Evolutionary conservation across 129 eudicot species (phyloP).

Genomic region (Solidago caesia): DNA sequence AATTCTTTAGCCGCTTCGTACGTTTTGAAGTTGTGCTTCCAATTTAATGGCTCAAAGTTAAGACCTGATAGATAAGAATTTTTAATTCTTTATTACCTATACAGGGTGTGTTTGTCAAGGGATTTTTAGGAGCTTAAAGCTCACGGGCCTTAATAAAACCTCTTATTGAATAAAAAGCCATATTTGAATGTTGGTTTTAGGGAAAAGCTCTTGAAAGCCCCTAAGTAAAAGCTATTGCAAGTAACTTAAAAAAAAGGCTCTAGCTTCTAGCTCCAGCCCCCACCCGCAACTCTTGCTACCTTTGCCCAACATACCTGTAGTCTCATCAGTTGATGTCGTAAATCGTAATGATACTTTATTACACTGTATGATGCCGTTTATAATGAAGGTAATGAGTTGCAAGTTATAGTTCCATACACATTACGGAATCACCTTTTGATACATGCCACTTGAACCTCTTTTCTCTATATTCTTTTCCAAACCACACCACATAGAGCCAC

Average conservation of each 20-base stretch:
- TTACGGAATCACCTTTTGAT: background rate
- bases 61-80: background rate
- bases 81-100: background rate
- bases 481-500: too few species aligned
- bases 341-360: background rate
- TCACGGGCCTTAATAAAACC: too few species aligned
- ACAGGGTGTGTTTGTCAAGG: background rate
- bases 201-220: too few species aligned
- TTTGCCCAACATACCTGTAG: background rate
- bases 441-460: background rate
- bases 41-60: background rate
- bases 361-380: background rate
- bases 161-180: too few species aligned
- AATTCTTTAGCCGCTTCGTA: constrained; percentile 8
- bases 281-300: background rate
- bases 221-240: too few species aligned
- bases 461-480: background rate
- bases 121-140: too few species aligned
- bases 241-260: too few species aligned
- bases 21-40: background rate
- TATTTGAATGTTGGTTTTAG: too few species aligned
- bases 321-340: background rate
- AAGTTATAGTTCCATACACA: constrained; percentile 1
- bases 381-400: constrained; percentile 1
- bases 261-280: too few species aligned